These are phyloP conservation scores for Podospora pseudopauciseta DNA, from an alignment of 495 filamentous ascomycete genomes.

Conservation along the genomic window DNA sequence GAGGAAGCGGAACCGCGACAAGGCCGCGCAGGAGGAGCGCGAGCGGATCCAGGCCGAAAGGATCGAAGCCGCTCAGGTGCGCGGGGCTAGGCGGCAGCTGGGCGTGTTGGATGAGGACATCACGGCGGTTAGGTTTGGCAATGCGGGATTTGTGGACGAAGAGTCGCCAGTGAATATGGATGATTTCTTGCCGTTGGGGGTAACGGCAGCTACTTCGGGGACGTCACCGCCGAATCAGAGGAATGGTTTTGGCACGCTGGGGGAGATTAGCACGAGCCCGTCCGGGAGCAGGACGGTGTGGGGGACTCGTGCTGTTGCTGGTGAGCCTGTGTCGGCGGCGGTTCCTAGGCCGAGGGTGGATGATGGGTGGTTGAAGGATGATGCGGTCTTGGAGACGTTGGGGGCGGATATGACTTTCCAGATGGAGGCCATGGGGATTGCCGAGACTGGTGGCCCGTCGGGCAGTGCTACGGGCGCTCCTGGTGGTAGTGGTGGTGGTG, in stretches of 20 bases:
- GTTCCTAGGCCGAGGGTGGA: constrained; percentile 39
- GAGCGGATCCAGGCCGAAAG: constrained; percentile 84
- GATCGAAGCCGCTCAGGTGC: constrained; percentile 57
- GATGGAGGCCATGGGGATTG: constrained; percentile 42
- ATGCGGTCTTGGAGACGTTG: constrained; percentile 36
- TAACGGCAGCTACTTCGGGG: constrained; percentile 20
- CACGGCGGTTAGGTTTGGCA: constrained; percentile 27
- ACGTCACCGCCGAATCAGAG: constrained; percentile 39
- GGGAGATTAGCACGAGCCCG: constrained; percentile 70
- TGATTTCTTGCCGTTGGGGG: constrained; percentile 65
- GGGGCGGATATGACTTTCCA: constrained; percentile 41
- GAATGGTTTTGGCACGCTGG: constrained; percentile 43
- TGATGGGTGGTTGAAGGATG: constrained; percentile 79
- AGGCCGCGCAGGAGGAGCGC: constrained; percentile 84
- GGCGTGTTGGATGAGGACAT: constrained; percentile 37
- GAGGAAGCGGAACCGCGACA: constrained; percentile 76
- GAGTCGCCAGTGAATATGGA: constrained; percentile 40
- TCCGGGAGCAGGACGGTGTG: constrained; percentile 74
- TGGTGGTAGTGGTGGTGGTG: constrained; percentile 18
- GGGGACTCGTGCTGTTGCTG: constrained; percentile 68
- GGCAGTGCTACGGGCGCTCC: constrained; percentile 22
- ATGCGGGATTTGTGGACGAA: constrained; percentile 17
- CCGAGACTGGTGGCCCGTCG: constrained; percentile 27
- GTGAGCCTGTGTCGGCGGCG: constrained; percentile 35
- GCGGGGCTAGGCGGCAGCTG: constrained; percentile 40